Base-by-base conservation (phyloP, 1,284 basidiomycete species). In the Cryptococcus amylolentus region DNA sequence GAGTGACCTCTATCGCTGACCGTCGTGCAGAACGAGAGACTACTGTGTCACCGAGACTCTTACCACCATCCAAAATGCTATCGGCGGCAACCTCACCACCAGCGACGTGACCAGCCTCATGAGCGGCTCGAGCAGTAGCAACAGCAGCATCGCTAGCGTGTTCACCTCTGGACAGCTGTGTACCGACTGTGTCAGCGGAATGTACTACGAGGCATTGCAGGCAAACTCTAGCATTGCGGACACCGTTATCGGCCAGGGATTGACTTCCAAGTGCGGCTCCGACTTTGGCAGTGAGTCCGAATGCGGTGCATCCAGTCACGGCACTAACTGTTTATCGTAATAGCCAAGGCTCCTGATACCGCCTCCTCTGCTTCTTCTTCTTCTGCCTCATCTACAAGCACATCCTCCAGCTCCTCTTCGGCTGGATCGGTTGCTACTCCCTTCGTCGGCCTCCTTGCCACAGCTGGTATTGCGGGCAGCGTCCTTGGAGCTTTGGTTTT, bases 41-140 rank as follows among this genome's bases (percentile, higher is more conserved):
- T 75, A 63, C 62, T 77, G 75, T 48, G 46, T 73, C 14, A 64
- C 68, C 40, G 58, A 66, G 35, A 66, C 71, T n/a, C 57, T 77
- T 20, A 49, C 56, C 23, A 64, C 62, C 13, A 54, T 75, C 41
- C 68, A 73, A 59, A 67, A 67, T 55, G 54, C 57, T 37, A 68
- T 66, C 13, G 63, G 66, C 7, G 51, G 60, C 10, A 50, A 61
- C 38, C 45, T 75, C 26, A 61, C 64, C 28, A 48, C 66, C 54
- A 50, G 51, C 49, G 61, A 54, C 52, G 18, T 75, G 49, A 62
- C 66, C 31, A 48, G 49, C 10, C 53, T 75, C n/a, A 55, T 74
- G n/a, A 49, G 56, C 16, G 67, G 66, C 14, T 54, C 49, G 26
- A 49, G 47, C 23, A 49, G 56, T 26, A 23, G 51, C 13, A 38